Evolutionary conservation across 1,284 basidiomycete species (phyloP).

Genomic region (Naganishia albida): DNA sequence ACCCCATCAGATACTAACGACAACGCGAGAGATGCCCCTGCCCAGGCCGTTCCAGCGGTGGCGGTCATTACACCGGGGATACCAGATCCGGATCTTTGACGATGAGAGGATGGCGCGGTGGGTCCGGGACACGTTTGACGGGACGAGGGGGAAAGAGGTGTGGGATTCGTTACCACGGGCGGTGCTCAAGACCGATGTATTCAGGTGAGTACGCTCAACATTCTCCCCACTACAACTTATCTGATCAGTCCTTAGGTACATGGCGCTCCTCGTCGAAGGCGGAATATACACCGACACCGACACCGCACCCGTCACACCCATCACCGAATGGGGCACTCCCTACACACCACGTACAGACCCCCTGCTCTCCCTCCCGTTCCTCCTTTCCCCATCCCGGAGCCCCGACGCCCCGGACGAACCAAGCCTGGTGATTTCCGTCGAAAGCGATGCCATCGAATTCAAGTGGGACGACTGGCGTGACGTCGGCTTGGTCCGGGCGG

Average conservation of each 20-base stretch:
- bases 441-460: constrained; percentile 44
- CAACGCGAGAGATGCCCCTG: constrained; percentile 38
- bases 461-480: constrained; percentile 37
- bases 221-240: too few relatives aligned
- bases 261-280: constrained; percentile 32
- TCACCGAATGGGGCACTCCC: constrained; percentile 36
- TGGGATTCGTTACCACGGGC: constrained; percentile 38
- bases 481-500: constrained; percentile 40
- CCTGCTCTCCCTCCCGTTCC: constrained; percentile 38
- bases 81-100: constrained; percentile 41
- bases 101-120: constrained; percentile 40
- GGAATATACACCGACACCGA: constrained; percentile 28
- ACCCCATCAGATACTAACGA: constrained; percentile 42
- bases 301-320: constrained; percentile 14
- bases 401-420: constrained; percentile 30
- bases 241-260: neutral
- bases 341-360: constrained; percentile 40
- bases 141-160: constrained; percentile 38
- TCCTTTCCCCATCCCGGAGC: constrained; percentile 37
- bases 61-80: constrained; percentile 43
- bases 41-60: constrained; percentile 42
- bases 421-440: constrained; percentile 40
- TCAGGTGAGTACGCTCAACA: constrained; percentile 38
- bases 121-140: constrained; percentile 40
- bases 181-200: constrained; percentile 41